These are phyloP conservation scores for Sugiyamaella novakii DNA, from an alignment of 1,139 yeast species.

Conservation along the genomic window DNA sequence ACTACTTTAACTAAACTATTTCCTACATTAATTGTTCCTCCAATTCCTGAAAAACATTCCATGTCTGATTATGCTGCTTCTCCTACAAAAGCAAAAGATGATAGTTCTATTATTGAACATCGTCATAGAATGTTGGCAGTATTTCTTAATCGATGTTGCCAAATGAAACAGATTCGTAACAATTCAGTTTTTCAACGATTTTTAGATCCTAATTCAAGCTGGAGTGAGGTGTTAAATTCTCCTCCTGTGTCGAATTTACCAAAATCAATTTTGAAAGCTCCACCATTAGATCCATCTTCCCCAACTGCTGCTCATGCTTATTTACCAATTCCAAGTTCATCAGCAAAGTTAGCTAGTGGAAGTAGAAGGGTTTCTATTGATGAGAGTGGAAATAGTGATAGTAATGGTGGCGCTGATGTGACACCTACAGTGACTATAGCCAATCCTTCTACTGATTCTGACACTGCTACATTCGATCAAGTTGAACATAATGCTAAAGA, in stretches of 20 bases:
- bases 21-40: conserved; percentile 85
- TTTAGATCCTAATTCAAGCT: conserved; percentile 80
- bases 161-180: conserved; percentile 56
- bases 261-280: conserved; percentile 54
- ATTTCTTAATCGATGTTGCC: conserved; percentile 75
- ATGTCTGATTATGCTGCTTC: conserved; percentile 53
- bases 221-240: conserved; percentile 58
- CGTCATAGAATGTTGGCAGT: conserved; percentile 77
- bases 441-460: conserved; percentile 26
- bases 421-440: background rate
- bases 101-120: conserved; percentile 54
- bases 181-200: conserved; percentile 73
- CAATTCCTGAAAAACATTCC: conserved; percentile 91
- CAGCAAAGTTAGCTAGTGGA: conserved; percentile 39
- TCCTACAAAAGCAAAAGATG: conserved; percentile 61
- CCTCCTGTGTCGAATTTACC: conserved; percentile 63
- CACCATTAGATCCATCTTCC: conserved; percentile 56
- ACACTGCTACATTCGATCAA: conserved; percentile 46
- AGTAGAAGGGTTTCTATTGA: conserved; percentile 1
- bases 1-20: conserved; percentile 68
- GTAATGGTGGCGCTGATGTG: background rate
- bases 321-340: conserved; percentile 63
- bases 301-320: conserved; percentile 60
- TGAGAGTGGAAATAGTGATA: background rate
- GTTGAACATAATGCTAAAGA: conserved; percentile 55